Conservation (phyloP, 1,139 yeast genomes). For the Protomyces lactucae-debilis region DNA sequence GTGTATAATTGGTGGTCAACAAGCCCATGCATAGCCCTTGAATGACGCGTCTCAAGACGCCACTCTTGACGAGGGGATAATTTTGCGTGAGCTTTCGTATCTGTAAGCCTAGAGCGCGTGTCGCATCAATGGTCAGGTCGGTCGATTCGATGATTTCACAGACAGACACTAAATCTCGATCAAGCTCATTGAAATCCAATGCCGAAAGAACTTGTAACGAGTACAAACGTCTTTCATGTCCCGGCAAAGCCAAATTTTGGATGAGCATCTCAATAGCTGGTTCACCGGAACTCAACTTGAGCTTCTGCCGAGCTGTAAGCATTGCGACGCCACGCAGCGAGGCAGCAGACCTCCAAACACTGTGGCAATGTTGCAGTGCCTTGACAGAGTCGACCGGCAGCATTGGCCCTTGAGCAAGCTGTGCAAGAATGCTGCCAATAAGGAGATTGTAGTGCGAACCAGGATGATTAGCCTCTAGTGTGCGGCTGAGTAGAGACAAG, state of each 20-base stretch:
- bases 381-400: background rate
- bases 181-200: slow-evolving; percentile 6
- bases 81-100: slow-evolving; percentile 54
- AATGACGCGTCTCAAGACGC: slow-evolving; percentile 44
- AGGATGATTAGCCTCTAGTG: background rate
- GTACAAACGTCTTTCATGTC: slow-evolving; percentile 16
- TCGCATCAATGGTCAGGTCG: slow-evolving; percentile 63
- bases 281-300: background rate
- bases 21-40: slow-evolving; percentile 45
- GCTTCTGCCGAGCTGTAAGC: background rate
- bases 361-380: background rate
- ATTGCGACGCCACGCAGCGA: slow-evolving; percentile 2
- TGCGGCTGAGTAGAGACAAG: background rate
- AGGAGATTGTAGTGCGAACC: background rate
- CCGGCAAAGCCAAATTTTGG: slow-evolving; percentile 12
- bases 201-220: slow-evolving; percentile 17
- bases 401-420: background rate
- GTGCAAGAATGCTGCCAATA: slow-evolving; percentile 1
- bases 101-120: slow-evolving; percentile 70
- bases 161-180: slow-evolving; percentile 40
- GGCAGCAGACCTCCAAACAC: slow-evolving; percentile 10
- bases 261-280: background rate
- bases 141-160: slow-evolving; percentile 62
- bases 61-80: slow-evolving; percentile 41
- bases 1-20: slow-evolving; percentile 69